Evolutionary conservation across 2,329 filamentous ascomycete species (phyloP), one percentile per base, ranked within the genome.

Genomic region (Penicillium thymicola): DNA sequence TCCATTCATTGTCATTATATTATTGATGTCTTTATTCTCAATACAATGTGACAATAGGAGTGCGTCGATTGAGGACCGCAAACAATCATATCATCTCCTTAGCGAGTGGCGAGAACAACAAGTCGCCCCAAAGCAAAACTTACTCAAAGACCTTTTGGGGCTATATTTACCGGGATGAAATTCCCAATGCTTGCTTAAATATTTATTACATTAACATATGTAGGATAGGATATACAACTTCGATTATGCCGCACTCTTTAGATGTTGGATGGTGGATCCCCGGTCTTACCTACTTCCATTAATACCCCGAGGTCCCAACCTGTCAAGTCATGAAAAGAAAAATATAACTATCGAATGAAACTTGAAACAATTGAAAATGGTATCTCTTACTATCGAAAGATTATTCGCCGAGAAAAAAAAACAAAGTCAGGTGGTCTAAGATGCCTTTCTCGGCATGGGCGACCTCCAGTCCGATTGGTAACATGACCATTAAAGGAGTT

Each of bases 391-490:
- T 51, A 51, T 36, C 30, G 30, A 21, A 36, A 42, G 25, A 51
- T 25, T 38, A 37, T 37, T 51, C 25, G 27, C 44, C 44, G 38
- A 28, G 23, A 38, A 21, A 11, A 38, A 21, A 11, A n/a, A 37
- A 30, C 7, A 28, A 44, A 32, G 46, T 55, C 52, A 51, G 32
- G 13, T 55, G 52, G 52, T 23, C 32, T 27, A 37, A 49, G 32
- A 41, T 28, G 28, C 18, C 6, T 42, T 44, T 38, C 32, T 23
- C 27, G 23, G 30, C 46, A 32, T 27, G 38, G 45, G 38, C 30
- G 41, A 55, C 30, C 37, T 28, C 44, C 25, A 44, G 52, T 40
- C 52, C 40, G 25, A 34, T 55, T 55, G 30, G 32, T 21, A 46
- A 55, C 42, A 55, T 36, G 42, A 27, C 54, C 43, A 57, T 47